Evolutionary conservation across 345 rosid species (phyloP).

Genomic region (Ricinus communis): DNA sequence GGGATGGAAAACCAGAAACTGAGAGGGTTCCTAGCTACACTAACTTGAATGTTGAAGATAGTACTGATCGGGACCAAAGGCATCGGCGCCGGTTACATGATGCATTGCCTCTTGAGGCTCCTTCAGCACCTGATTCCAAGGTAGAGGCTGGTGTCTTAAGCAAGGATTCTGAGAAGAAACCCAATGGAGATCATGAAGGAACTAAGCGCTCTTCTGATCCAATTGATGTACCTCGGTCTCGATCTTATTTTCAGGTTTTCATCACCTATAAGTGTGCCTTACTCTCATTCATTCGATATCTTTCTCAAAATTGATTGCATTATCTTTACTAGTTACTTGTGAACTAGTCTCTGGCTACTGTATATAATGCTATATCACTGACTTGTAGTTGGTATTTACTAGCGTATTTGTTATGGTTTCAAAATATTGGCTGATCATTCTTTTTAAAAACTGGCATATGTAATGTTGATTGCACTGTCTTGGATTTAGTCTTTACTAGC

Average conservation of each 20-base stretch:
- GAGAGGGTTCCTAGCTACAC: conserved; percentile 39
- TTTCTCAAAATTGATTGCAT: not conserved
- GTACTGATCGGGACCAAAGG: conserved; percentile 40
- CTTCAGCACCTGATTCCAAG: conserved; percentile 29
- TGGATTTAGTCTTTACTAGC: too few relatives aligned
- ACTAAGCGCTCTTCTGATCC: conserved; percentile 42
- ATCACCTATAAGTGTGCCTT: conserved; percentile 1
- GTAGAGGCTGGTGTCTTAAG: conserved; percentile 30
- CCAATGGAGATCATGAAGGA: conserved; percentile 35
- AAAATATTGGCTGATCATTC: too few relatives aligned
- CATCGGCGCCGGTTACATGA: conserved; percentile 50
- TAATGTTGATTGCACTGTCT: too few relatives aligned
- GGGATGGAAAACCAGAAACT: conserved; percentile 60
- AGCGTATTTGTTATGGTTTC: too few relatives aligned
- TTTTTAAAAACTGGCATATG: too few relatives aligned
- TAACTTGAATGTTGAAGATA: conserved; percentile 41
- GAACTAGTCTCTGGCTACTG: not conserved
- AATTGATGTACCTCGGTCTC: conserved; percentile 49
- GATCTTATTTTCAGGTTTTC: conserved; percentile 69
- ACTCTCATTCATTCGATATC: too few relatives aligned
- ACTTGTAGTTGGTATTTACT: too few relatives aligned
- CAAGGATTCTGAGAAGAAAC: conserved; percentile 53
- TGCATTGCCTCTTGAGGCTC: conserved; percentile 54
- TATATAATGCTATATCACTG: too few relatives aligned
- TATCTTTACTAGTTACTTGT: not conserved